A percentile compares a stretch with the other conserved stretches of the same genome.
phyloP scores from a whole-genome alignment of 345 rosid species.

The Moringa oleifera region DNA sequence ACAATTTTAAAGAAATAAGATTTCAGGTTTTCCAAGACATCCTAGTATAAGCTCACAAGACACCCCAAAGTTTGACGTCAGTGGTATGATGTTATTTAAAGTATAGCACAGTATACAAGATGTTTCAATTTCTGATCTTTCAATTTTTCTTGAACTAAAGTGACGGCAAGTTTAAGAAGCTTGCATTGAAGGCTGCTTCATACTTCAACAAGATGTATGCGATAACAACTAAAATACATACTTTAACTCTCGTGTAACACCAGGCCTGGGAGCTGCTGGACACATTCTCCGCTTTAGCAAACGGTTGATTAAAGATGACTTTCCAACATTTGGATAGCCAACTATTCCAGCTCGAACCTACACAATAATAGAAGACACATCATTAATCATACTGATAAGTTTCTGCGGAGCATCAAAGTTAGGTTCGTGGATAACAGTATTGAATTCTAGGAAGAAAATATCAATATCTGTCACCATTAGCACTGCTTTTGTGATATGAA shows the following conservation, averaged over 20 bases:
- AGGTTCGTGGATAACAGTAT: background rate
- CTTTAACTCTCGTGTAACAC: slow-evolving; percentile 87
- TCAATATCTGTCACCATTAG: too few species aligned
- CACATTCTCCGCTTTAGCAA: slow-evolving; percentile 83
- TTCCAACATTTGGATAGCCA: slow-evolving; percentile 97
- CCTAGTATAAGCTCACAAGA: too few species aligned
- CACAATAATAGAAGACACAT: background rate
- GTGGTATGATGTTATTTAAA: too few species aligned
- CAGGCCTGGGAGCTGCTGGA: slow-evolving; percentile 94
- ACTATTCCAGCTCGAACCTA: slow-evolving; percentile 96
- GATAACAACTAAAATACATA: slow-evolving; percentile 19
- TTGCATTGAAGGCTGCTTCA: too few species aligned
- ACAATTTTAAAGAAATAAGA: background rate
- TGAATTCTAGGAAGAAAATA: background rate
- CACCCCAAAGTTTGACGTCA: too few species aligned
- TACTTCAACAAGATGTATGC: too few species aligned
- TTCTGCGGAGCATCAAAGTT: slow-evolving; percentile 6
- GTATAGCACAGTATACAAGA: too few species aligned
- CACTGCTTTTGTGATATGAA: too few species aligned
- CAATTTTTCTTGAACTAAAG: too few species aligned
- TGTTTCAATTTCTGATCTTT: too few species aligned
- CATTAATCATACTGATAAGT: background rate
- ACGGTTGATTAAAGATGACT: slow-evolving; percentile 91
- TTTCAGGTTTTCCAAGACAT: too few species aligned
- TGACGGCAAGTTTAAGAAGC: too few species aligned